Conservation (phyloP, 2,329 filamentous ascomycete species). For the Colletotrichum sp. region DNA sequence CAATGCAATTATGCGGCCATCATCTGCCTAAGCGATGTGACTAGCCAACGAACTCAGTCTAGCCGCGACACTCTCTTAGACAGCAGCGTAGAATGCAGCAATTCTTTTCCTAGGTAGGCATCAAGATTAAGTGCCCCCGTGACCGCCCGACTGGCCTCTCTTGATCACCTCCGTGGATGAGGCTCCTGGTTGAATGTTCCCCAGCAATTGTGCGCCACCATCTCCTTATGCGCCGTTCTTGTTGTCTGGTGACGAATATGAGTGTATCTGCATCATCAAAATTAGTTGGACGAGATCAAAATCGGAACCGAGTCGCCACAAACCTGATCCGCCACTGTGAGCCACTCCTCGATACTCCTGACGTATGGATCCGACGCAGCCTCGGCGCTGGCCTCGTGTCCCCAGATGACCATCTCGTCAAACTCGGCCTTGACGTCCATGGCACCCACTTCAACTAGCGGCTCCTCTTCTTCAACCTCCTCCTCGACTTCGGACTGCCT, state of each 20-base stretch:
- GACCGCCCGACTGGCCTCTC: not conserved
- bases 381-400: slow-evolving; percentile 72
- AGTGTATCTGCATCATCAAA: slow-evolving; percentile 33
- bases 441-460: slow-evolving; percentile 49
- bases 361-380: slow-evolving; percentile 71
- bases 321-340: slow-evolving; percentile 73
- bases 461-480: slow-evolving; percentile 44
- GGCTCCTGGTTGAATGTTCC: not conserved
- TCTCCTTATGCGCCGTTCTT: not conserved
- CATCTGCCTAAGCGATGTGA: accelerated
- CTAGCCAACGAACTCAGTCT: not conserved
- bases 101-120: accelerated
- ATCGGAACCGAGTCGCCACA: slow-evolving; percentile 22
- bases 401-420: slow-evolving; percentile 82
- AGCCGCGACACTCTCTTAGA: not conserved
- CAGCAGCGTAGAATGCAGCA: accelerated
- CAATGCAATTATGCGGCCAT: not conserved
- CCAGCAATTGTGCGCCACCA: not conserved
- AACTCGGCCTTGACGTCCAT: slow-evolving; percentile 73
- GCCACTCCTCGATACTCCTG: slow-evolving; percentile 81
- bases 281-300: slow-evolving; percentile 19
- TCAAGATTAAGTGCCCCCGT: not conserved
- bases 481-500: slow-evolving; percentile 38
- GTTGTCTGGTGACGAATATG: slow-evolving; percentile 26
- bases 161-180: not conserved